These are phyloP conservation scores for Thalia dealbata DNA, from an alignment of 176 grass and related monocot species.

Conservation along the genomic window DNA sequence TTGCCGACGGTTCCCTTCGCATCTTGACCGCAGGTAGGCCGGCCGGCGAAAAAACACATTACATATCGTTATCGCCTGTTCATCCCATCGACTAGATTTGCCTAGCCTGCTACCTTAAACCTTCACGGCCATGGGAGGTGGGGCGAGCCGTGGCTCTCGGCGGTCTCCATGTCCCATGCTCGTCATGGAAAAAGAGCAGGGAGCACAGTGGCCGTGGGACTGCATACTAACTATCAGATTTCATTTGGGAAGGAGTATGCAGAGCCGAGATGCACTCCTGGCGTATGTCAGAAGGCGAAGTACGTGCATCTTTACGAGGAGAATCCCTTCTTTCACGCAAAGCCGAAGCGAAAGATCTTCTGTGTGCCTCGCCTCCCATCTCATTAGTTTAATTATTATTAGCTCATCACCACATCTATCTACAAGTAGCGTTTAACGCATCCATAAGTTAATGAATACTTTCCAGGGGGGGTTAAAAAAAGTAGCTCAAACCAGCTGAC, in stretches of 20 bases:
- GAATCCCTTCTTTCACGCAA: conserved; percentile 75
- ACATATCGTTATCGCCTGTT: too few relatives aligned
- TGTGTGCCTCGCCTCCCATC: not conserved
- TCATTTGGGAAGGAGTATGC: conserved; percentile 23
- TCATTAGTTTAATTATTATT: conserved; percentile 5
- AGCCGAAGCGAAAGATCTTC: conserved; percentile 51
- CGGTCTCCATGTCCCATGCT: conserved; percentile 24
- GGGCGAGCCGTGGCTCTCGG: conserved; percentile 14
- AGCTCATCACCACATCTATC: not conserved
- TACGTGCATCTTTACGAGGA: conserved; percentile 41
- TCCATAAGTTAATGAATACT: not conserved
- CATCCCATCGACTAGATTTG: too few relatives aligned
- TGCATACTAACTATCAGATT: conserved; percentile 22
- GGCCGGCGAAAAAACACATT: not conserved
- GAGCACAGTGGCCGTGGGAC: conserved; percentile 1
- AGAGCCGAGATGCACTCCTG: conserved; percentile 58
- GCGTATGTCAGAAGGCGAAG: conserved; percentile 87
- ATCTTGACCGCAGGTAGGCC: conserved; percentile 71
- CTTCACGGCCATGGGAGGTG: not conserved
- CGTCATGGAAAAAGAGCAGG: conserved; percentile 41
- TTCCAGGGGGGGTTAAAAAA: not conserved
- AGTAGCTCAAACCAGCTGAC: not conserved
- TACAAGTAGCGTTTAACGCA: too few relatives aligned
- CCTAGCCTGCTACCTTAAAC: too few relatives aligned
- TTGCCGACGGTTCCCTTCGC: conserved; percentile 65